Evolutionary conservation across 2,329 filamentous ascomycete genomes (phyloP), one percentile per base, ranked within the genome.

Genomic region (Trichoderma sp.): DNA sequence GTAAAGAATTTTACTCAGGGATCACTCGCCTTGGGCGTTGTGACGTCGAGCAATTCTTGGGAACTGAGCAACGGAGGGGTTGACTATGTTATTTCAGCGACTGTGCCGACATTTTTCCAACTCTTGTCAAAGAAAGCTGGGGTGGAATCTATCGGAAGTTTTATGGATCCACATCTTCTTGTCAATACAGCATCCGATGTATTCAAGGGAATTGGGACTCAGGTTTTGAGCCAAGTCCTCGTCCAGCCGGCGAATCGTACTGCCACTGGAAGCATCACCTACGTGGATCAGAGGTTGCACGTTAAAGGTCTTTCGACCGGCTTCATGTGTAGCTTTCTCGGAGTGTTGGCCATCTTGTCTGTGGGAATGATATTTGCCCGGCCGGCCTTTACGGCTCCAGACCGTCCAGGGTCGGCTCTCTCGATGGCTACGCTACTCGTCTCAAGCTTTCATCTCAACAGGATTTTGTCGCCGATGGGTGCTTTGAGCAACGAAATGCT

Each of bases 51-150:
- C 28, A 24, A 18, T 7, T 15, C 15, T 30, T 70, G 67, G 67
- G 6, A 51, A 15, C 24, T 70, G 39, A 43, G 67, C 39, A 61
- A 34, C 56, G 68, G 68, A 43, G 68, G 60, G n/a, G 47, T 71
- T 4, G 61, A 64, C 8, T 63, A 64, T 32, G 57, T 64, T 21
- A 43, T 78, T 14, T 77, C 76, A 8, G 57, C 73, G 24, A 72
- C 73, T 24, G 76, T 77, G 1, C 75, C 74, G 5, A 75, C 76
- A 0, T 77, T 78, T 36, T 78, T 78, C 24, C 76, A 76, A 18
- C 71, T 78, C 34, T 77, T 78, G 76, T 72, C 74, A 11, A 74
- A 77, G 73, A 76, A 74, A 57, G 72, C 71, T 57, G 70, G 14
- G 28, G 58, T 53, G 15, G 58, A 32, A 66, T 71, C 28, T 71